A percentile compares a stretch with the other conserved stretches of the same genome.
phyloP scores from a whole-genome alignment of 2,329 filamentous ascomycete species.

The Ceratocystis huliohia region DNA sequence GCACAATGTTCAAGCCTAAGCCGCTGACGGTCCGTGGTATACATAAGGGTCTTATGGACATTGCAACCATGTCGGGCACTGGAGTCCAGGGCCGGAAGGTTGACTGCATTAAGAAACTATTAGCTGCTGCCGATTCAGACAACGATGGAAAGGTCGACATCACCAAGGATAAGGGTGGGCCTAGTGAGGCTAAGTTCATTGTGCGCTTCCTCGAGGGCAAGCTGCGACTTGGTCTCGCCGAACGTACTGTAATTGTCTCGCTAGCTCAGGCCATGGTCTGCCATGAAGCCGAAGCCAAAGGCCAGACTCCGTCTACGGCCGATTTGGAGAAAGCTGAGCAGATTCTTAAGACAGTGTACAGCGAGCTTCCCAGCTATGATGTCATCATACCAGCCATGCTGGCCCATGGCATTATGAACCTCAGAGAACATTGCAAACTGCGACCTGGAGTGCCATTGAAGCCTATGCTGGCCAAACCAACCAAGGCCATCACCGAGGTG shows the following conservation, averaged over 20 bases:
- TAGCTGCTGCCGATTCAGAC: slow-evolving; percentile 76
- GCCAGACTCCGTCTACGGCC: slow-evolving; percentile 56
- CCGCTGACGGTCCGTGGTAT: slow-evolving; percentile 75
- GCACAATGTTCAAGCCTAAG: slow-evolving; percentile 97
- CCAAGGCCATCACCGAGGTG: slow-evolving; percentile 95
- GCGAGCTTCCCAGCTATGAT: slow-evolving; percentile 89
- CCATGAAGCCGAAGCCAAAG: slow-evolving; percentile 63
- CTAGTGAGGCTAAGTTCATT: slow-evolving; percentile 90
- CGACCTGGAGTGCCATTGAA: slow-evolving; percentile 90
- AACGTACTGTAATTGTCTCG: slow-evolving; percentile 81
- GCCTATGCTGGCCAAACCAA: slow-evolving; percentile 97
- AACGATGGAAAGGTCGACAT: slow-evolving; percentile 73
- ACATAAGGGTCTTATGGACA: slow-evolving; percentile 73
- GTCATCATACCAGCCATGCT: slow-evolving; percentile 85
- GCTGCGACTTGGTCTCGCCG: slow-evolving; percentile 76
- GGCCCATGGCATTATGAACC: slow-evolving; percentile 68
- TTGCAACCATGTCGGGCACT: slow-evolving; percentile 75
- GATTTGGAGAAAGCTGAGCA: slow-evolving; percentile 74
- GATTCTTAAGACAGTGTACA: slow-evolving; percentile 81
- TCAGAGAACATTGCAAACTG: slow-evolving; percentile 77
- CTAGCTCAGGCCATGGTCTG: slow-evolving; percentile 77
- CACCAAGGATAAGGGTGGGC: slow-evolving; percentile 78
- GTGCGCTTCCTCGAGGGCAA: slow-evolving; percentile 92
- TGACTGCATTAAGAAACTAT: slow-evolving; percentile 84
- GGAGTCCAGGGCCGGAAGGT: slow-evolving; percentile 86